Base-by-base conservation (phyloP, 768 basidiomycete species). In the Lactifluus echinatus region DNA sequence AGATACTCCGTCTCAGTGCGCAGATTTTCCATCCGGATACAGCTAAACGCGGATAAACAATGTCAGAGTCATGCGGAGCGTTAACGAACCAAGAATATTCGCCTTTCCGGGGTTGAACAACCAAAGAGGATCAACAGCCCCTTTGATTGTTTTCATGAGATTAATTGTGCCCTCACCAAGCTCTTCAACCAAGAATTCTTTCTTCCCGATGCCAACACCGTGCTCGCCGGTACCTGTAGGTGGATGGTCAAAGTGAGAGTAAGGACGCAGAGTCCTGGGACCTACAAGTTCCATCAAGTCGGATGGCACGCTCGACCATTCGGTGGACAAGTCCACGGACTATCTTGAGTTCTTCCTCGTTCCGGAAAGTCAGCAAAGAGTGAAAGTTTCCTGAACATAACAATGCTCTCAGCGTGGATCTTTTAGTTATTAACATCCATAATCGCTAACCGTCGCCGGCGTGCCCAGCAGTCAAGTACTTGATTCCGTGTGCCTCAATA, bases 191-290 rank as follows among this genome's bases (percentile, higher is more conserved):
- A 97, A 78, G 69, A 89, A 95, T 65, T 87, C 81, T 64, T 82
- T 86, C 73, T 93, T 93, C 10, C 91, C 91, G 7, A 93, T 70
- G 1, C 92, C 91, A 14, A 93, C 85, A 0, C 91, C 91, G 68
- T 93, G 91, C 68, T 93, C 90, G 8, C 89, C 89, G 3, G 87
- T 89, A 63, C 85, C 85, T 89, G 59, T 10, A 53, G 3, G 43
- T 14, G 17, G 45, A 29, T 17, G 24, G 8, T 45, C 24, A 48
- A 62, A 55, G 11, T 31, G n/a, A 63, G 17, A 40, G 19, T 36
- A 31, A 26, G 31, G 44, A 46, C 17, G 17, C 61, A 23, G 28
- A 6, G 50, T 42, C 31, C 17, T 7, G 21, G 34, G 28, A 70
- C 83, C 60, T 61, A 85, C 87, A 89, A 19, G 88, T 89, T 44